Evolutionary conservation across 257 asterid species (phyloP), one percentile per base, ranked within the genome.

Genomic region (Forsythia viridissima): DNA sequence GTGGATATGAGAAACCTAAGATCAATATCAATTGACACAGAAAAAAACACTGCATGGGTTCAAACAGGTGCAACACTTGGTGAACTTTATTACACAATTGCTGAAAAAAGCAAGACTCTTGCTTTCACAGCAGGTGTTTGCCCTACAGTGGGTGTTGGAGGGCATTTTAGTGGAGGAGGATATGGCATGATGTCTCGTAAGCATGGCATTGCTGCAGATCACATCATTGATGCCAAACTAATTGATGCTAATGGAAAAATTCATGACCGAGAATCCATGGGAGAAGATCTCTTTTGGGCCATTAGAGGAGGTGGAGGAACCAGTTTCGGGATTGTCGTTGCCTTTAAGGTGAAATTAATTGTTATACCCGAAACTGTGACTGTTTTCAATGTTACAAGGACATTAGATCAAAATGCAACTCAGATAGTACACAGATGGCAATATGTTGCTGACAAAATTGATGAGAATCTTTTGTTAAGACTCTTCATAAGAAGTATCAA

Each of bases 161-260:
- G 89, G 3, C 86, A 85, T 43, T 40, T 83, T 52, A 80, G 82
- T 20, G 89, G 87, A 16, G 89, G 89, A 15, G 89, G 89, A n/a
- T 86, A 76, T 10, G 82, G 87, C 68, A 86, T 79, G 90, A 72
- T 86, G 76, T 67, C 84, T 0, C 85, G 87, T 0, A 86, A 48
- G 70, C 67, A 80, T 24, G 34, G 76, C 3, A 34, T 85, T 8
- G 84, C 89, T 4, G 40, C 85, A 0, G 87, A 86, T 6, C 69
- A 77, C 38, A 75, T 86, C 72, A 46, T 86, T 8, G 87, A 83
- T 20, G 87, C 86, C 5, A 78, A 71, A 12, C 5, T 86, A 12
- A 79, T 81, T 43, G 57, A 76, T 20, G 81, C 81, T 0, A 71
- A 82, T 3, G 88, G 88, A 4, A 11, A 43, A 13, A 77, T 82